Evolutionary conservation across 768 basidiomycete species (phyloP).

Genomic region (Boletus vermiculosoides): DNA sequence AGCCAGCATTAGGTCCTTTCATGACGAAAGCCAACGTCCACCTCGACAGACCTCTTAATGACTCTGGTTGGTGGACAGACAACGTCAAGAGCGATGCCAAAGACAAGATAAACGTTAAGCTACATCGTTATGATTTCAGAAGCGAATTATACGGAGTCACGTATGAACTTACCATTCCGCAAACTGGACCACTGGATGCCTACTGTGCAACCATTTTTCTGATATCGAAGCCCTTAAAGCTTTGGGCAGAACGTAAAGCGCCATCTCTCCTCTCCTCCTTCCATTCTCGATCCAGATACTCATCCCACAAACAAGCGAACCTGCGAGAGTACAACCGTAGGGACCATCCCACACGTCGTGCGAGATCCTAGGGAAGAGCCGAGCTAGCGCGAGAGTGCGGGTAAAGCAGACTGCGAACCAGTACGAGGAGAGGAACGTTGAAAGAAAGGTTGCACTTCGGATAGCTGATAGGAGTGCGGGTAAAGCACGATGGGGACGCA

Average conservation of each 20-base stretch:
- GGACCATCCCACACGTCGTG: slow-evolving; percentile 83
- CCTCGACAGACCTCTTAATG: slow-evolving; percentile 68
- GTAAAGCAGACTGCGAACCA: slow-evolving; percentile 71
- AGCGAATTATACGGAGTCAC: background rate
- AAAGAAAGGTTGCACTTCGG: slow-evolving; percentile 71
- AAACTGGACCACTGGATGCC: slow-evolving; percentile 39
- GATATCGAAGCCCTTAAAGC: slow-evolving; percentile 67
- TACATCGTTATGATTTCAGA: slow-evolving; percentile 29
- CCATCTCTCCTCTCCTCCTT: slow-evolving; percentile 71
- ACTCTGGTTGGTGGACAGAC: slow-evolving; percentile 58
- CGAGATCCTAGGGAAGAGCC: slow-evolving; percentile 61
- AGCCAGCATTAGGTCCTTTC: slow-evolving; percentile 55
- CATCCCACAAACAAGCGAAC: slow-evolving; percentile 66
- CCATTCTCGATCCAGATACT: slow-evolving; percentile 81
- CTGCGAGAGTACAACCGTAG: slow-evolving; percentile 61
- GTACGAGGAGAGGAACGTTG: slow-evolving; percentile 66
- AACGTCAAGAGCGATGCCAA: slow-evolving; percentile 64
- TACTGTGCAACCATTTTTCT: slow-evolving; percentile 47
- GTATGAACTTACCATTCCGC: slow-evolving; percentile 51
- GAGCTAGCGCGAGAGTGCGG: slow-evolving; percentile 63
- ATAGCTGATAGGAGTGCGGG: slow-evolving; percentile 47
- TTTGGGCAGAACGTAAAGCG: slow-evolving; percentile 72
- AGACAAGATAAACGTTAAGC: slow-evolving; percentile 60
- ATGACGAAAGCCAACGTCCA: slow-evolving; percentile 70
- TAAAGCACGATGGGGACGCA: slow-evolving; percentile 43